Conservation (phyloP, 306 rosid species). For the Argentina anserina region DNA sequence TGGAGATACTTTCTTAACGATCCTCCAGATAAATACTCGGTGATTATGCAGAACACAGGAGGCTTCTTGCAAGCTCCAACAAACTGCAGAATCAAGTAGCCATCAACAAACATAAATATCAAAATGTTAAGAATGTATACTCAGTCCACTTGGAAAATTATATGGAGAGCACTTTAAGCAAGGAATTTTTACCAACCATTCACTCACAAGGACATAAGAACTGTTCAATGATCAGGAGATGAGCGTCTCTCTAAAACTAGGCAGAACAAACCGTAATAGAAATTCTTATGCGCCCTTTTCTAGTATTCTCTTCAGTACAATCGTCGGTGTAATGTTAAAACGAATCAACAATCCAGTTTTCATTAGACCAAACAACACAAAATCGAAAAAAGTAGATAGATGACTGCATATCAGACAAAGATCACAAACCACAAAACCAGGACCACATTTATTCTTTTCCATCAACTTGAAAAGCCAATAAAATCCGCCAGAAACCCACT, state of each 20-base stretch:
- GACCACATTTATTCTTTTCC: slow-evolving; percentile 4
- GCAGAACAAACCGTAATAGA: background rate
- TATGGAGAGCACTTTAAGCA: slow-evolving; percentile 8
- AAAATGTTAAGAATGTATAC: slow-evolving; percentile 4
- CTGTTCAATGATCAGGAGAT: background rate
- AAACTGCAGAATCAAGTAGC: slow-evolving; percentile 48
- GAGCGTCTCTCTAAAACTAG: background rate
- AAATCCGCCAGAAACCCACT: background rate
- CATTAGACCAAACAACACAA: slow-evolving; percentile 2
- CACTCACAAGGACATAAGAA: background rate
- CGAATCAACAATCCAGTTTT: background rate
- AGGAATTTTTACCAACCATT: slow-evolving; percentile 6
- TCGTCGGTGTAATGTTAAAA: background rate
- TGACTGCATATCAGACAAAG: slow-evolving; percentile 15
- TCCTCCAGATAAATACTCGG: slow-evolving; percentile 87
- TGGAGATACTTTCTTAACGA: slow-evolving; percentile 81
- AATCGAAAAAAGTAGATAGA: background rate
- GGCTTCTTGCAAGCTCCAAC: slow-evolving; percentile 96
- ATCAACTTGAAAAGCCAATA: background rate
- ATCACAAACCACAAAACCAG: slow-evolving; percentile 9
- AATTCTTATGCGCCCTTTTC: background rate
- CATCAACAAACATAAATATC: background rate
- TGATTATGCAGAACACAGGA: slow-evolving; percentile 91
- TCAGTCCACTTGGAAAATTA: background rate
- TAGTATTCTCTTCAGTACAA: background rate